phyloP scores from a whole-genome alignment of 2,329 filamentous ascomycete species.

The Ascosphaera apis region DNA sequence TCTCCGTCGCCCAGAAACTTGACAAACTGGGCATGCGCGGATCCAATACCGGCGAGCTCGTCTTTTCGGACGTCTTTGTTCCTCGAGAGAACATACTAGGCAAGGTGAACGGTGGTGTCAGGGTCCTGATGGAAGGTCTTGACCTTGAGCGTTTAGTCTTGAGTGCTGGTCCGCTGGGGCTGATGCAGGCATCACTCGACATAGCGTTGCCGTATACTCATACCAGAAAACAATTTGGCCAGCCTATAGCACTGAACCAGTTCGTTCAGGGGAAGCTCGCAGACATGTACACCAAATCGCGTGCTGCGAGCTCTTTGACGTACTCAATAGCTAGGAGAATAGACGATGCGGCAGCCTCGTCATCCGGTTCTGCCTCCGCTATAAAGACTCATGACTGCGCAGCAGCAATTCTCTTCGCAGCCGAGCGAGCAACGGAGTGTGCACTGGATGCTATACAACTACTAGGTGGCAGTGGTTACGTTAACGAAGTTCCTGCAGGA shows the following conservation, averaged over 20 bases:
- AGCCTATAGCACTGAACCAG: constrained; percentile 76
- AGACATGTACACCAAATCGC: constrained; percentile 92
- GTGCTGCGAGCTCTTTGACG: constrained; percentile 66
- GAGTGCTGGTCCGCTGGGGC: constrained; percentile 69
- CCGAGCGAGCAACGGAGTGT: constrained; percentile 67
- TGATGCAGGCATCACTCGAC: constrained; percentile 86
- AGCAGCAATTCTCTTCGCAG: constrained; percentile 78
- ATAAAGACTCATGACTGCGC: constrained; percentile 83
- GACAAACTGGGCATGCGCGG: constrained; percentile 98
- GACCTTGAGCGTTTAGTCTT: constrained; percentile 86
- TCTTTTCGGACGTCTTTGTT: constrained; percentile 80
- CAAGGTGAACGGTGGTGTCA: constrained; percentile 55
- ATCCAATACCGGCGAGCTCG: constrained; percentile 82
- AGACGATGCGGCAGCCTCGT: constrained; percentile 39
- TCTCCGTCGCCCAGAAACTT: constrained; percentile 70
- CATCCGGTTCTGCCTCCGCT: constrained; percentile 9
- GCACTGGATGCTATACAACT: constrained; percentile 42
- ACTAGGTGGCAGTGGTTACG: constrained; percentile 84
- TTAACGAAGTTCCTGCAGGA: constrained; percentile 84
- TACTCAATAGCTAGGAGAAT: constrained; percentile 59
- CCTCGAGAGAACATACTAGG: constrained; percentile 64
- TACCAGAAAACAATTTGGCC: constrained; percentile 67
- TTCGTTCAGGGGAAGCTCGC: constrained; percentile 80
- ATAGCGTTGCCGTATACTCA: constrained; percentile 74
- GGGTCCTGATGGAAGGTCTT: constrained; percentile 85